Conservation (phyloP, 176 grass and related monocot species). For the Musa beccarii region DNA sequence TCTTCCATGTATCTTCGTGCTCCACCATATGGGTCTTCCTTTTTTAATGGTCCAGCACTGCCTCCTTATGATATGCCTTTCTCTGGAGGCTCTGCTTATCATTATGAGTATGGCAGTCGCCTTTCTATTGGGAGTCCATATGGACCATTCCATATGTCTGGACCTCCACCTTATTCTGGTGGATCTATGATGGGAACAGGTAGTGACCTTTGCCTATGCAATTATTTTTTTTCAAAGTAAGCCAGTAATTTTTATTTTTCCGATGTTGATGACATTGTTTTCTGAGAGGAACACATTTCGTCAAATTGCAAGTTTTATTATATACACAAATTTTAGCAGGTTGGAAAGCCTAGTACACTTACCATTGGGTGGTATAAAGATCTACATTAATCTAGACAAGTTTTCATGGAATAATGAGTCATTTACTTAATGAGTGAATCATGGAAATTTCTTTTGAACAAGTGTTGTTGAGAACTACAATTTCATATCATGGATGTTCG, state of each 20-base stretch:
- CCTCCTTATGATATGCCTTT: slow-evolving; percentile 48
- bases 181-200: slow-evolving; percentile 63
- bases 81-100: slow-evolving; percentile 57
- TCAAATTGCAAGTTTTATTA: not conserved
- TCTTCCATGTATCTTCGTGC: slow-evolving; percentile 60
- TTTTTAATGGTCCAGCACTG: slow-evolving; percentile 48
- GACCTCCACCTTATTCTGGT: slow-evolving; percentile 43
- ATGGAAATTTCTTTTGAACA: not conserved
- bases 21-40: slow-evolving; percentile 41
- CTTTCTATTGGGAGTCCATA: slow-evolving; percentile 67
- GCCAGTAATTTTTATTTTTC: not conserved
- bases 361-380: too few species aligned
- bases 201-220: slow-evolving; percentile 7
- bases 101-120: slow-evolving; percentile 52
- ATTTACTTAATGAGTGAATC: too few species aligned
- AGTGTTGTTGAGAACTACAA: not conserved
- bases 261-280: too few species aligned
- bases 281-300: not conserved
- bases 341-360: too few species aligned
- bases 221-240: not conserved
- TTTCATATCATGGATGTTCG: not conserved
- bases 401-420: too few species aligned
- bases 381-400: too few species aligned
- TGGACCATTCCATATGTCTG: slow-evolving; percentile 44
- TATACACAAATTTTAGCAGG: not conserved